These are phyloP conservation scores for Emergomyces pasteurianus DNA, from an alignment of 2,329 filamentous ascomycete genomes.

Conservation along the genomic window DNA sequence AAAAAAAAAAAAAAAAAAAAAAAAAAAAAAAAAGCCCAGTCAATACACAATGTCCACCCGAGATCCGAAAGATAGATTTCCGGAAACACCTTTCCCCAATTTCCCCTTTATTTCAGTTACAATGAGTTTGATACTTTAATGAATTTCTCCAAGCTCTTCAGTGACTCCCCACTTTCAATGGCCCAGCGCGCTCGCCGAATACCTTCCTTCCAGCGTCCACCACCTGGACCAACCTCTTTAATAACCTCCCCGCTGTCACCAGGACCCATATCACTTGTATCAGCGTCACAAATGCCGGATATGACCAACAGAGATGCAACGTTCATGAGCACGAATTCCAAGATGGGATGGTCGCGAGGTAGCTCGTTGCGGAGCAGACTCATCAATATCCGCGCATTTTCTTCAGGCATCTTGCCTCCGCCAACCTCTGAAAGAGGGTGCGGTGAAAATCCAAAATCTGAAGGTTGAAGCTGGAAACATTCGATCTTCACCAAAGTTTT, in stretches of 20 bases:
- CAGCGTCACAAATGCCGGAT: slow-evolving; percentile 74
- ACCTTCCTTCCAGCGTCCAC: slow-evolving; percentile 89
- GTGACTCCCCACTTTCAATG: slow-evolving; percentile 73
- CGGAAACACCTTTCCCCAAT: not conserved
- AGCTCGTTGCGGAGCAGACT: slow-evolving; percentile 64
- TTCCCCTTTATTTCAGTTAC: slow-evolving; percentile 8
- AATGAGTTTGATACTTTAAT: slow-evolving; percentile 63
- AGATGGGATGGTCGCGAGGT: slow-evolving; percentile 63
- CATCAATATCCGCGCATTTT: slow-evolving; percentile 78
- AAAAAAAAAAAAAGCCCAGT: not conserved
- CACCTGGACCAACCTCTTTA: slow-evolving; percentile 69
- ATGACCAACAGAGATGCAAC: slow-evolving; percentile 78
- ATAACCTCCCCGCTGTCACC: slow-evolving; percentile 74
- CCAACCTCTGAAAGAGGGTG: slow-evolving; percentile 70
- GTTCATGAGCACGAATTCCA: slow-evolving; percentile 92
- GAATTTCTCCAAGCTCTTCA: slow-evolving; percentile 70
- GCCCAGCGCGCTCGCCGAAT: slow-evolving; percentile 79
- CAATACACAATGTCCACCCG: not conserved
- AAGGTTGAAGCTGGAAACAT: slow-evolving; percentile 64
- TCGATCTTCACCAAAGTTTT: slow-evolving; percentile 48
- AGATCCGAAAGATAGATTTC: not conserved
- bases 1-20: not conserved
- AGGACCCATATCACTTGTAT: slow-evolving; percentile 64
- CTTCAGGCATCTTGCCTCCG: slow-evolving; percentile 69
- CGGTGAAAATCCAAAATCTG: slow-evolving; percentile 71